These are phyloP conservation scores for Mangifera indica DNA, from an alignment of 345 rosid genomes.

Conservation along the genomic window DNA sequence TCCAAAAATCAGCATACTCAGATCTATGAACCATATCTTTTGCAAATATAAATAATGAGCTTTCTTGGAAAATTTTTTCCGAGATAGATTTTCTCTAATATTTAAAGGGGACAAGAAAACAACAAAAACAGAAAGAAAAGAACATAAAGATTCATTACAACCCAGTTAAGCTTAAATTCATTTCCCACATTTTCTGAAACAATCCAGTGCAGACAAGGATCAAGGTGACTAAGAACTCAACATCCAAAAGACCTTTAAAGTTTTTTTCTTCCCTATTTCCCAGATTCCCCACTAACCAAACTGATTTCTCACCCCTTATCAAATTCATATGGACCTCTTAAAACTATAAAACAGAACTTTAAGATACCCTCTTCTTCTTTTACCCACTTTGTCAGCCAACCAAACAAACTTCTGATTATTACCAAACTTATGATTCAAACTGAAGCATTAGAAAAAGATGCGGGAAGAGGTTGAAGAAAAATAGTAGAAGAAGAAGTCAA, in stretches of 20 bases:
- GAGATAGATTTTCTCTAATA: neutral
- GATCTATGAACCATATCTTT: neutral
- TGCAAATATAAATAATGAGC: neutral
- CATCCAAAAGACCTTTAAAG: neutral
- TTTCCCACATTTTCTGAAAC: constrained; percentile 4
- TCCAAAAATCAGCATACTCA: neutral
- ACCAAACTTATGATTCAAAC: neutral
- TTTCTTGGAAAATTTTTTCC: neutral
- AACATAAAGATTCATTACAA: neutral
- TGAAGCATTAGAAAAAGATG: too few species aligned
- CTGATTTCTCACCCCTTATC: too few species aligned
- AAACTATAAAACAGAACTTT: constrained; percentile 1
- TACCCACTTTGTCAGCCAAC: neutral
- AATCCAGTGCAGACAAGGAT: neutral
- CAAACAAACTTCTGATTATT: neutral
- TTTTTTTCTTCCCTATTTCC: neutral
- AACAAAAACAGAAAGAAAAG: neutral
- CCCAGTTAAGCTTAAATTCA: too few species aligned
- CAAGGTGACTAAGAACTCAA: neutral
- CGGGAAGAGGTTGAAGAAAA: too few species aligned
- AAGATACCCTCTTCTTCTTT: neutral
- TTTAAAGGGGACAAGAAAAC: neutral
- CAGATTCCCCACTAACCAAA: too few species aligned
- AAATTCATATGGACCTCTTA: neutral
- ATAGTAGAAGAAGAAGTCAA: too few species aligned